Evolutionary conservation across 2,329 filamentous ascomycete genomes (phyloP).

Genomic region (Fusarium sp.): DNA sequence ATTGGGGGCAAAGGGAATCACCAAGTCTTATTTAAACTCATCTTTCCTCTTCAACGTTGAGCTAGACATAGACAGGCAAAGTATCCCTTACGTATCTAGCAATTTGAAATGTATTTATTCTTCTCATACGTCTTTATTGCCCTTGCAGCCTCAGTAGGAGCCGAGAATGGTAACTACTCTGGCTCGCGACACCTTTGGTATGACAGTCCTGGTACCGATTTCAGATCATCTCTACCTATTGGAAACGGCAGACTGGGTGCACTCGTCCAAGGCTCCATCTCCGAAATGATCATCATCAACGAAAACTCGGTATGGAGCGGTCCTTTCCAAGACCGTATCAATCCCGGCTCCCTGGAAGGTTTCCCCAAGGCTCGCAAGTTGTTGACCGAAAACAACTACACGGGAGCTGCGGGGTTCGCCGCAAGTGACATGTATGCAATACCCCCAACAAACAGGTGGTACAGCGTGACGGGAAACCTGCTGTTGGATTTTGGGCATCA

Average conservation of each 20-base stretch:
- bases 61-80: not conserved
- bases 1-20: not conserved
- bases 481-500: not conserved
- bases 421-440: not conserved
- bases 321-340: not conserved
- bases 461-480: not conserved
- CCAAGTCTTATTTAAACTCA: not conserved
- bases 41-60: accelerated
- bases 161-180: not conserved
- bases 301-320: not conserved
- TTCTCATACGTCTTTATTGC: not conserved
- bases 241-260: not conserved
- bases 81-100: not conserved
- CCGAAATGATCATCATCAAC: not conserved
- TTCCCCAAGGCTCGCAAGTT: not conserved
- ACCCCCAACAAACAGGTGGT: not conserved
- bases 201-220: not conserved
- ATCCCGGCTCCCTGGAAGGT: not conserved
- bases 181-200: not conserved
- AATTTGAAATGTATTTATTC: not conserved
- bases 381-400: not conserved
- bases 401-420: not conserved
- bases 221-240: accelerated
- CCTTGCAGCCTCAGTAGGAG: accelerated
- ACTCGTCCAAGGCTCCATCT: not conserved